Evolutionary conservation across 2,329 filamentous ascomycete genomes (phyloP).

Genomic region (Neurospora crassa): DNA sequence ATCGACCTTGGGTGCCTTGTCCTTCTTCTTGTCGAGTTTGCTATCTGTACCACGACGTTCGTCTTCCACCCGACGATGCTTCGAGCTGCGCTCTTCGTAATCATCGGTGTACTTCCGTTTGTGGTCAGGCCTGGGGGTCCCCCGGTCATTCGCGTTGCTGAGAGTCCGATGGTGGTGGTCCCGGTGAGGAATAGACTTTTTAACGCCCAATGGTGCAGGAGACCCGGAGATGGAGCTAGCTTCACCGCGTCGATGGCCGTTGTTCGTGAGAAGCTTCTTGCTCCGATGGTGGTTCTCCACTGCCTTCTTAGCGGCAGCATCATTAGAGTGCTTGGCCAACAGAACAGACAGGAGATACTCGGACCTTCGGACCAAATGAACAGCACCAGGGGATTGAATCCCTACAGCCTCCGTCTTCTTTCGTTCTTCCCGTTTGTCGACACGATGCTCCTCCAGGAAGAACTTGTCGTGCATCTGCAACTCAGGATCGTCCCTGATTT

Average conservation of each 20-base stretch:
- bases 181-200: slow-evolving; percentile 36
- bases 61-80: slow-evolving; percentile 45
- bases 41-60: slow-evolving; percentile 20
- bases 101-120: slow-evolving; percentile 54
- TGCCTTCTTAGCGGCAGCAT: slow-evolving; percentile 64
- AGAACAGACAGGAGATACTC: slow-evolving; percentile 95
- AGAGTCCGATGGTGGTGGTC: slow-evolving; percentile 43
- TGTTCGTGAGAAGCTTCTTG: slow-evolving; percentile 67
- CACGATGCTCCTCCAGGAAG: slow-evolving; percentile 95
- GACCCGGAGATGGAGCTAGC: slow-evolving; percentile 58
- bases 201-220: slow-evolving; percentile 49
- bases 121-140: slow-evolving; percentile 41
- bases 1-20: slow-evolving; percentile 25
- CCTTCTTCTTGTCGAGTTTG: slow-evolving; percentile 26
- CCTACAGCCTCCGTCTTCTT: slow-evolving; percentile 68
- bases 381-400: slow-evolving; percentile 89
- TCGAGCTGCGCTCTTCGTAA: slow-evolving; percentile 38
- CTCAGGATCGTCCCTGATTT: slow-evolving; percentile 85
- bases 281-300: slow-evolving; percentile 92
- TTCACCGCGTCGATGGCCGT: slow-evolving; percentile 51
- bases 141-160: slow-evolving; percentile 41
- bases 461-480: slow-evolving; percentile 83
- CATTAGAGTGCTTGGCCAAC: slow-evolving; percentile 72
- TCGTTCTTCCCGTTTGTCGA: slow-evolving; percentile 92
- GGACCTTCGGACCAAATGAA: slow-evolving; percentile 87